Conservation (phyloP, 148 eudicot genomes). For the Vaccinium myrtillus region DNA sequence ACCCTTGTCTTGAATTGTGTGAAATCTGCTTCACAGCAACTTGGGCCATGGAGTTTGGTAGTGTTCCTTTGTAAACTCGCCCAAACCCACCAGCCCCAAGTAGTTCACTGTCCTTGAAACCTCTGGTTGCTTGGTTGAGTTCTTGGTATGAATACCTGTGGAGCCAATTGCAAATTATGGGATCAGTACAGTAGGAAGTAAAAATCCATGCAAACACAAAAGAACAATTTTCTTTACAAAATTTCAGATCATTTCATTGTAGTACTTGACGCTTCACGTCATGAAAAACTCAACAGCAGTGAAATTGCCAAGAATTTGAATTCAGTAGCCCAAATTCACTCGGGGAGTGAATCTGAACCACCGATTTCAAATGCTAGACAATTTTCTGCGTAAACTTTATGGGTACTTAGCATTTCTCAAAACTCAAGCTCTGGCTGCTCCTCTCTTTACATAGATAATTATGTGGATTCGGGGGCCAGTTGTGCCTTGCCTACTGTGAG, state of each 20-base stretch:
- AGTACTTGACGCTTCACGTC: no score
- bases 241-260: no score
- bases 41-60: constrained; percentile 25
- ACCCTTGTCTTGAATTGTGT: constrained; percentile 44
- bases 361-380: no score
- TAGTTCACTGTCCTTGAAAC: constrained; percentile 36
- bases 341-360: no score
- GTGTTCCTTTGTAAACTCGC: constrained; percentile 36
- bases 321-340: no score
- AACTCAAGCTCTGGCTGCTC: neutral
- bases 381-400: no score
- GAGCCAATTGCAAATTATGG: neutral
- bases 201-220: neutral
- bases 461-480: no score
- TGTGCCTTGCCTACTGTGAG: neutral
- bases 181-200: neutral
- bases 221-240: no score
- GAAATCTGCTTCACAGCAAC: constrained; percentile 45
- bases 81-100: constrained; percentile 57
- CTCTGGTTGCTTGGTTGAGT: constrained; percentile 39
- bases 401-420: no score
- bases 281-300: no score
- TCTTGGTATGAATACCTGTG: constrained; percentile 26
- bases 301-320: no score
- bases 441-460: no score